These are phyloP conservation scores for Mycosphaerelloides madeirae DNA, from an alignment of 2,329 filamentous ascomycete species.

Conservation along the genomic window DNA sequence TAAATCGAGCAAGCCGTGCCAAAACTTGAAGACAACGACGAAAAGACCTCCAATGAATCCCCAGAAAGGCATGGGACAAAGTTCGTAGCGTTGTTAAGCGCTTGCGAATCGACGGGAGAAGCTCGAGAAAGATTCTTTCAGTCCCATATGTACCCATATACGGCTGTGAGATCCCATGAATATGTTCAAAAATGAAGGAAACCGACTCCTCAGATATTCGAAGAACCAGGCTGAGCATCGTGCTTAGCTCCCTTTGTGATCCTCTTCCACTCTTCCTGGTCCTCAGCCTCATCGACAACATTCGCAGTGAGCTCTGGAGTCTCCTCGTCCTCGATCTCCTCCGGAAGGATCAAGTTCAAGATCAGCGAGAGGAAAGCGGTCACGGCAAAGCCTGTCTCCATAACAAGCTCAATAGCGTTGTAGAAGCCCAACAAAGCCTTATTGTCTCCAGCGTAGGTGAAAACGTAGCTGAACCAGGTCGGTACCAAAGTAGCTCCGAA, in stretches of 20 bases:
- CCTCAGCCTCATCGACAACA: slow-evolving; percentile 34
- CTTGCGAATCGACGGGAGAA: no score
- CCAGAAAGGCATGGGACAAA: no score
- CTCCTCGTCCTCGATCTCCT: slow-evolving; percentile 67
- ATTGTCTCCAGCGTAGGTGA: slow-evolving; percentile 67
- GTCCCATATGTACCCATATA: no score
- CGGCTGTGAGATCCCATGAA: no score
- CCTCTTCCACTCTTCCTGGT: slow-evolving; percentile 39
- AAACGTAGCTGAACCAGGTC: slow-evolving; percentile 50
- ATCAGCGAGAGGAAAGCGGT: slow-evolving; percentile 68
- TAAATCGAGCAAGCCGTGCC: not conserved
- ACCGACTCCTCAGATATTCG: slow-evolving; percentile 1
- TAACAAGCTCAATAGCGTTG: slow-evolving; percentile 54
- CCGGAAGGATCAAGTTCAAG: slow-evolving; percentile 67
- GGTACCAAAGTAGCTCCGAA: slow-evolving; percentile 52
- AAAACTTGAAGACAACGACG: not conserved
- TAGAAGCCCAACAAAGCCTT: slow-evolving; percentile 65
- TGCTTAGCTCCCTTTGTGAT: slow-evolving; percentile 16
- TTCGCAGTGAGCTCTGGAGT: slow-evolving; percentile 40
- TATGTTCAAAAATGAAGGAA: no score
- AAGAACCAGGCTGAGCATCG: not conserved
- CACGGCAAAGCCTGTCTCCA: slow-evolving; percentile 63
- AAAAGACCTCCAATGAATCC: no score
- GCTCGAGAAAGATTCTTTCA: no score
- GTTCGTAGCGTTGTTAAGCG: no score